Evolutionary conservation across 495 filamentous ascomycete species (phyloP), one percentile per base, ranked within the genome.

Genomic region (Lindgomyces ingoldianus): DNA sequence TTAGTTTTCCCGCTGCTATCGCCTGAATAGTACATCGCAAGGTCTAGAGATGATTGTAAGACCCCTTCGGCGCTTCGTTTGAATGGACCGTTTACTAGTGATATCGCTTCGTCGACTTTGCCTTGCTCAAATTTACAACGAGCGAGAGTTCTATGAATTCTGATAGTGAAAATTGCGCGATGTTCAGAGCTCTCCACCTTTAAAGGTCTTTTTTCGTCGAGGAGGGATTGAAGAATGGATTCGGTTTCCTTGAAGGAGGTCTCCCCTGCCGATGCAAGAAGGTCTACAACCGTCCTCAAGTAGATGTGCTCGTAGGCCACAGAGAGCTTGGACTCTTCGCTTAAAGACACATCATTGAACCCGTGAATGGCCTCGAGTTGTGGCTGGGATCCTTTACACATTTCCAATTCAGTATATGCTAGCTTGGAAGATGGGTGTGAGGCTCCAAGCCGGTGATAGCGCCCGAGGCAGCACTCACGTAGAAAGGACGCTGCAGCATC

Each of bases 271-370:
- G 44, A 50, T 30, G 27, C 30, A 2, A 49, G 26, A 2, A 60
- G 21, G 44, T 62, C 60, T 14, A 56, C 24, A 19, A 56, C 19
- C 8, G 21, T 62, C n/a, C 36, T 47, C 22, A 62, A 21, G 24
- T 62, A 62, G 1, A 26, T 62, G 50, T 62, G 60, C 33, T 62
- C 60, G 29, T 62, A 62, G 18, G 60, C 60, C 11, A 62, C n/a
- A 1, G 60, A 46, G 24, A 47, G 41, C 27, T 24, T 56, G 14
- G 24, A 46, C 25, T 62, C 51, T 21, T 55, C 33, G 3, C 27
- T 30, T 2, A 10, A 1, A 3, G 4, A 25, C n/a, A 24, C 3
- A 25, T 62, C 49, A 29, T 46, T 30, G 36, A 55, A 56, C 33
- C 42, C n/a, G 2, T 22, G n/a, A 14, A 62, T 9, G 9, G 26